These are phyloP conservation scores for Dovyalis caffra DNA, from an alignment of 345 rosid genomes.

Conservation along the genomic window DNA sequence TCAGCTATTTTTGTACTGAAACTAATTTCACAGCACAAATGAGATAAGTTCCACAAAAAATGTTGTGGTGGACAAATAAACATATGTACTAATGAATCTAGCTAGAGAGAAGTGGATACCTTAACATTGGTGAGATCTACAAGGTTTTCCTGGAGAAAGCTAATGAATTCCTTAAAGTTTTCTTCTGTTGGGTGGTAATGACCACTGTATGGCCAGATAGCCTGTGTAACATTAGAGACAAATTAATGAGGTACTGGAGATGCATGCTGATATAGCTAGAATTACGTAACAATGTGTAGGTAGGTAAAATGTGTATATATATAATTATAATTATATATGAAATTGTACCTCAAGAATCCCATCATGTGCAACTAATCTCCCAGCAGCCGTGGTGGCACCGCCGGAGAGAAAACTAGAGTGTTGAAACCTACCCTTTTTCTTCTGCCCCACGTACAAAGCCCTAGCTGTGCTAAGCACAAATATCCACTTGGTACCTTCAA, in stretches of 20 bases:
- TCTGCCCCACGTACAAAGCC: slow-evolving; percentile 55
- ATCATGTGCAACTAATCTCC: slow-evolving; percentile 52
- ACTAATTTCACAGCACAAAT: too few relatives aligned
- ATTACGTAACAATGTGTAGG: background rate
- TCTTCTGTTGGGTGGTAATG: slow-evolving; percentile 95
- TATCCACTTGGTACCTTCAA: slow-evolving; percentile 60
- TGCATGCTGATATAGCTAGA: background rate
- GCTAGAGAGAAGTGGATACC: slow-evolving; percentile 38
- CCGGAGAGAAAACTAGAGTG: slow-evolving; percentile 73
- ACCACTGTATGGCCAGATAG: slow-evolving; percentile 96
- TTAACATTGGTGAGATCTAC: slow-evolving; percentile 80
- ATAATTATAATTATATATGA: too few relatives aligned
- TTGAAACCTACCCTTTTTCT: slow-evolving; percentile 66
- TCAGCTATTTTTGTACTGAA: background rate
- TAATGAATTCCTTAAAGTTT: slow-evolving; percentile 73
- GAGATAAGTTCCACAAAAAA: too few relatives aligned
- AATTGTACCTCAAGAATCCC: slow-evolving; percentile 52
- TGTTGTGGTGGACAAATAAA: too few relatives aligned
- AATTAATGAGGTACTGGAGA: background rate
- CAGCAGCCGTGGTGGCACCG: slow-evolving; percentile 69
- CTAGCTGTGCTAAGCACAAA: slow-evolving; percentile 65
- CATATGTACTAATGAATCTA: background rate
- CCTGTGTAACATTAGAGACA: slow-evolving; percentile 35
- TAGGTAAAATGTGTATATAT: too few relatives aligned
- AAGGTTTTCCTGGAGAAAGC: slow-evolving; percentile 57